Conservation (phyloP, 2,329 filamentous ascomycete genomes). For the Colletotrichum cereale region DNA sequence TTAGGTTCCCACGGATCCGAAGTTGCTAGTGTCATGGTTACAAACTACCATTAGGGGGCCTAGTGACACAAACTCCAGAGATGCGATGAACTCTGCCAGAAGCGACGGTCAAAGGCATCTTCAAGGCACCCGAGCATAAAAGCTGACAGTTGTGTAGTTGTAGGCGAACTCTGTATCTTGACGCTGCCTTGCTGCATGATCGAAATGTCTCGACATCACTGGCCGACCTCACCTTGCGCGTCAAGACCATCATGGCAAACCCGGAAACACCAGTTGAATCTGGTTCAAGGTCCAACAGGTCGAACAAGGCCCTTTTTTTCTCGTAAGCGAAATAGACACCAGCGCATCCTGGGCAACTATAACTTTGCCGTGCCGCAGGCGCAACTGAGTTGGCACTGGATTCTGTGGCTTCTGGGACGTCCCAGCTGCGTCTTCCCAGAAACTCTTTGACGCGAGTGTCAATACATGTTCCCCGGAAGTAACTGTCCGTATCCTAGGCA, state of each 20-base stretch:
- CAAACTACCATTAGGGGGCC: neutral
- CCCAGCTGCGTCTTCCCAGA: neutral
- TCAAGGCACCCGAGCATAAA: neutral
- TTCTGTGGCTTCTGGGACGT: neutral
- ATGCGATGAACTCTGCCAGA: slow-evolving; percentile 24
- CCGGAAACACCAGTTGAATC: neutral
- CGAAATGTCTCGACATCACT: neutral
- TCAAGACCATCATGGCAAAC: neutral
- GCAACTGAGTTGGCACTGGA: neutral
- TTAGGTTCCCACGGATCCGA: neutral
- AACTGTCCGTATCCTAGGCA: neutral
- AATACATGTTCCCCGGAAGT: neutral
- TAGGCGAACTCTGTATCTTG: neutral
- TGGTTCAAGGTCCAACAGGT: neutral
- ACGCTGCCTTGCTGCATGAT: neutral
- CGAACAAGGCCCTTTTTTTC: neutral
- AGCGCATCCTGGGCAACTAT: neutral
- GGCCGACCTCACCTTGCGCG: neutral
- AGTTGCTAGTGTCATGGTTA: neutral
- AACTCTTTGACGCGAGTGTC: neutral
- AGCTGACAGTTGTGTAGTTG: neutral
- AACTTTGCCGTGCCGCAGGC: neutral
- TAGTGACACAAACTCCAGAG: slow-evolving; percentile 8
- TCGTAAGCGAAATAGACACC: neutral
- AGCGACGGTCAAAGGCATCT: neutral